Base-by-base conservation (phyloP, 352 stramenopile genomes). In the Achlya hypogyna region DNA sequence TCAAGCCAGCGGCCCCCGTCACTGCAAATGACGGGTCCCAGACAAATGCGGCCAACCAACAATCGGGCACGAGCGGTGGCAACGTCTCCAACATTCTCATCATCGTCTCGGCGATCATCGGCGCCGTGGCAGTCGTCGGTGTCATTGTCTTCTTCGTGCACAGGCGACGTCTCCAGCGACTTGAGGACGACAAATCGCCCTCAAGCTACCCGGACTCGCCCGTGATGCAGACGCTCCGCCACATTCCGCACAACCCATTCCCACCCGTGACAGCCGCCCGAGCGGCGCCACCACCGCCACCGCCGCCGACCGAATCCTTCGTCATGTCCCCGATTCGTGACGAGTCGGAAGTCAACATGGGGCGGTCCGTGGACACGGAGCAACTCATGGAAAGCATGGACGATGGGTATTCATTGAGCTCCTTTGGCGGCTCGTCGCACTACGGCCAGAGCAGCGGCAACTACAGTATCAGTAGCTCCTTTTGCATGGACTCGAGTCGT, bases 321-420 rank as follows among this genome's bases (percentile, higher is more conserved):
- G 22, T 18, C 42, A 49, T 49, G 42, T 56, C n/a, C 10, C 49
- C 49, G 31, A 56, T 56, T n/a, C 49, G 31, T 16, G 31, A 35
- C 49, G 49, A 56, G 10, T 56, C 49, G 2, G 49, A 56, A 9
- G 49, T 56, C 12, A 10, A 56, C 25, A 3, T 56, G 2, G 31
- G 49, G 12, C 49, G 25, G 10, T 56, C 49, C 10, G 49, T 56
- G 2, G n/a, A 56, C 31, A 56, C 49, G 25, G 49, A 56, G 31
- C 49, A 56, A 10, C 49, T 56, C 6, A 56, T 56, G 49, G 49
- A 56, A 20, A 56, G 49, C 49, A 56, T 56, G 49, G 31, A 56
- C 49, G 49, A 56, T 20, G 49, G 49, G 10, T 56, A 56, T 20
- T 56, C 49, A 16, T n/a, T 56, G 25, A 56, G 49, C 31, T 56